Conservation (phyloP, 1,139 yeast genomes). For the Scheffersomyces lignicola region DNA sequence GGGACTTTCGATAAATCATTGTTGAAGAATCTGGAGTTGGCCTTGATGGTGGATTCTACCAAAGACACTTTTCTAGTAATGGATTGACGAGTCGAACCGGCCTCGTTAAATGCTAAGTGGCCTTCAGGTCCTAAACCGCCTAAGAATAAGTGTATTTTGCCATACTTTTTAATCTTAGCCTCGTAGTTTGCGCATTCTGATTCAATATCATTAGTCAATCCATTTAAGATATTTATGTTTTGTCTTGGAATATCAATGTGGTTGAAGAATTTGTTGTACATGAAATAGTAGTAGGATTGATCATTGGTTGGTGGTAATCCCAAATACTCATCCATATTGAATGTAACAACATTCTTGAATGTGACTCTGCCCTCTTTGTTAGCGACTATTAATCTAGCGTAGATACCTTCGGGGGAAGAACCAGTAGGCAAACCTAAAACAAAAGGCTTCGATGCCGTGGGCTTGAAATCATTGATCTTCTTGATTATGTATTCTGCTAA, state of each 20-base stretch:
- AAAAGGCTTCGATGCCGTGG: conserved; percentile 51
- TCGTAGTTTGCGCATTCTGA: conserved; percentile 54
- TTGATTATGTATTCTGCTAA: conserved; percentile 51
- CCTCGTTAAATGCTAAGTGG: conserved; percentile 64
- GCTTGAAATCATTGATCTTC: conserved; percentile 46
- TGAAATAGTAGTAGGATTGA: conserved; percentile 62
- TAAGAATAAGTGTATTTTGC: conserved; percentile 56
- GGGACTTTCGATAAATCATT: conserved; percentile 53
- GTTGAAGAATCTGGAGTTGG: conserved; percentile 57
- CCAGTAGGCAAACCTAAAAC: conserved; percentile 68
- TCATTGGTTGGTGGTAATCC: conserved; percentile 49
- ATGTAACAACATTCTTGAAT: conserved; percentile 58
- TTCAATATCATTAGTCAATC: conserved; percentile 47
- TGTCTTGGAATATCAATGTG: conserved; percentile 57
- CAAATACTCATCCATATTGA: conserved; percentile 64
- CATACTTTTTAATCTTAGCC: conserved; percentile 47
- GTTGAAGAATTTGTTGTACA: conserved; percentile 58
- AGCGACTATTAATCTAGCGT: conserved; percentile 47
- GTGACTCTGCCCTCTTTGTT: conserved; percentile 45
- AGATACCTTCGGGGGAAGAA: conserved; percentile 63
- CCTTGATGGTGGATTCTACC: conserved; percentile 54
- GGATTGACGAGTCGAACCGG: conserved; percentile 51
- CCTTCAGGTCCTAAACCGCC: conserved; percentile 71
- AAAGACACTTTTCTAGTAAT: conserved; percentile 50
- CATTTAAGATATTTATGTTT: conserved; percentile 59